These are phyloP conservation scores for Verticillium alfalfae DNA, from an alignment of 2,329 filamentous ascomycete genomes.

Conservation along the genomic window DNA sequence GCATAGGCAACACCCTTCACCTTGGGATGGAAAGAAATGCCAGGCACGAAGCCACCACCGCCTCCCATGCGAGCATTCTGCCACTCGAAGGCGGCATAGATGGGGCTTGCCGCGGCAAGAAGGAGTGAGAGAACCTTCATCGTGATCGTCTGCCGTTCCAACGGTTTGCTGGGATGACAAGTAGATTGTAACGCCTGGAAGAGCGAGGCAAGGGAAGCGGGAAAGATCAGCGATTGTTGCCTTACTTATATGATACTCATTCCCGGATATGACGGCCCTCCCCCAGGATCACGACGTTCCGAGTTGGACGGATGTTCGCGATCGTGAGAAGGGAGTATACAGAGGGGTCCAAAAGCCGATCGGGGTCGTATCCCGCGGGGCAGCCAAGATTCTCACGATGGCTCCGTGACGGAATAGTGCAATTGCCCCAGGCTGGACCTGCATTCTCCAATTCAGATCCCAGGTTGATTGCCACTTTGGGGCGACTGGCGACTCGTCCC, in stretches of 20 bases:
- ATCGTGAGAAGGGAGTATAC: background rate
- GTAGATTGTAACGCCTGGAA: background rate
- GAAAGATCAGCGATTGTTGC: background rate
- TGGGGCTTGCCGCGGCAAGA: constrained; percentile 14
- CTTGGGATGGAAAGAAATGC: constrained; percentile 52
- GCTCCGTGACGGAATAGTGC: background rate
- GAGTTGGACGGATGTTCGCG: background rate
- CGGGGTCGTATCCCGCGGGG: background rate
- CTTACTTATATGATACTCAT: background rate
- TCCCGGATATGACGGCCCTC: background rate
- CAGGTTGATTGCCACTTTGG: background rate
- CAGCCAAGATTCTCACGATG: background rate
- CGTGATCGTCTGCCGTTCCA: background rate
- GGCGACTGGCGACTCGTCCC: background rate
- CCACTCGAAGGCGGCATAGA: constrained; percentile 32
- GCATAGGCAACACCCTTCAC: constrained; percentile 46
- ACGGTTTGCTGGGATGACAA: background rate
- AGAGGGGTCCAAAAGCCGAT: background rate
- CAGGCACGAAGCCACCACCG: constrained; percentile 50
- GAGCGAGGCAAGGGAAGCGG: background rate
- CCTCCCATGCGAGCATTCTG: constrained; percentile 47
- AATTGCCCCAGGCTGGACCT: background rate
- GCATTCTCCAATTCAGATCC: background rate
- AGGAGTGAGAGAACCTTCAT: constrained; percentile 8
- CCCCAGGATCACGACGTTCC: background rate